Evolutionary conservation across 306 rosid species (phyloP).

Genomic region (Medicago lupulina): DNA sequence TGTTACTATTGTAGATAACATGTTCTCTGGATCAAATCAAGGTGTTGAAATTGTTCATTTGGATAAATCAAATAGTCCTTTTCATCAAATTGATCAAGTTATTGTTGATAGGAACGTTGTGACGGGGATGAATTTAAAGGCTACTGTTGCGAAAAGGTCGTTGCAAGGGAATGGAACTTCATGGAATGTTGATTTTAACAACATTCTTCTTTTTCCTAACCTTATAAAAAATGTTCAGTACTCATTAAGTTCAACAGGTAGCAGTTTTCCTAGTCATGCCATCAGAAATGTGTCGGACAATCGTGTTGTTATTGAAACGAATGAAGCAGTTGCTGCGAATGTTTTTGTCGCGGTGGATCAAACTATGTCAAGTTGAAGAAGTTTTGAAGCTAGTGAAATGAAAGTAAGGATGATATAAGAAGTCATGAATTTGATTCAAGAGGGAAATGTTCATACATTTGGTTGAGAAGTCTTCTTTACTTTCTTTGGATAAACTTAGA

Average conservation of each 20-base stretch:
- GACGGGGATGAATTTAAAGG: slow-evolving; percentile 69
- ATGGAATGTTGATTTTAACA: slow-evolving; percentile 72
- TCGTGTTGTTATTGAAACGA: slow-evolving; percentile 66
- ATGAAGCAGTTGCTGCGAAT: slow-evolving; percentile 52
- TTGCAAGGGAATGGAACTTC: slow-evolving; percentile 71
- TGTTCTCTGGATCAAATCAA: slow-evolving; percentile 68
- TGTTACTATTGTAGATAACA: slow-evolving; percentile 80
- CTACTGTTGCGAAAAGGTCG: slow-evolving; percentile 63
- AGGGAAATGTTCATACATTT: slow-evolving; percentile 50
- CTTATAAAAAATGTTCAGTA: slow-evolving; percentile 78
- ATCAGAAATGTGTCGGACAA: slow-evolving; percentile 68
- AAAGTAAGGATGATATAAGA: slow-evolving; percentile 2
- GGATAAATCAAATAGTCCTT: slow-evolving; percentile 64
- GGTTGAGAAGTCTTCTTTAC: slow-evolving; percentile 22
- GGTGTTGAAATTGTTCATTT: slow-evolving; percentile 71
- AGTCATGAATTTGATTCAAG: slow-evolving; percentile 11
- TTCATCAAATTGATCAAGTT: slow-evolving; percentile 71
- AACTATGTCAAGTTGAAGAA: slow-evolving; percentile 43
- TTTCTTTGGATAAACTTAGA: slow-evolving; percentile 11
- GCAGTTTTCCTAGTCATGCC: slow-evolving; percentile 60
- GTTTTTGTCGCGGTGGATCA: slow-evolving; percentile 75
- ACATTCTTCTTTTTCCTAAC: slow-evolving; percentile 68
- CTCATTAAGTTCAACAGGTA: slow-evolving; percentile 48
- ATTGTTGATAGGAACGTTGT: slow-evolving; percentile 74
- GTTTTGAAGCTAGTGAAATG: slow-evolving; percentile 27